Percentiles rank a stretch among this genome's conserved stretches.
These are phyloP conservation scores for Trichomonas vaginalis DNA, from an alignment of 208 protist genomes.

Conservation along the genomic window DNA sequence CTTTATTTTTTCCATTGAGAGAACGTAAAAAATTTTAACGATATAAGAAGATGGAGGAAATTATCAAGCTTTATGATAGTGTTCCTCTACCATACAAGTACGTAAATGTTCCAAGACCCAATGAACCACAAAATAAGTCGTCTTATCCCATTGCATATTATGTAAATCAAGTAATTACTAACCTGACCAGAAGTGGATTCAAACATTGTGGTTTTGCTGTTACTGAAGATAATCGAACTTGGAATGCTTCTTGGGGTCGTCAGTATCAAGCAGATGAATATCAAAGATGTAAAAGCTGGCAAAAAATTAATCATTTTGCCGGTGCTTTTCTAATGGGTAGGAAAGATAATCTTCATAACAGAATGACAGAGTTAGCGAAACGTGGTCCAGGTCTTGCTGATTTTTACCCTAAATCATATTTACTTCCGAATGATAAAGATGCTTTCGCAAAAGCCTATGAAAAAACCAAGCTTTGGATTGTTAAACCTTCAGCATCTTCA, in stretches of 20 bases:
- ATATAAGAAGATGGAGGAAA: not conserved
- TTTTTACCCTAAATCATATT: conserved; percentile 5
- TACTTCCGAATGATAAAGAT: no score
- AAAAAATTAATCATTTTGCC: conserved; percentile 17
- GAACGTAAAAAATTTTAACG: no score
- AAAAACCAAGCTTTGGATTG: not conserved
- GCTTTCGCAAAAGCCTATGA: not conserved
- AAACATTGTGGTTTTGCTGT: not conserved
- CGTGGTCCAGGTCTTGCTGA: not conserved
- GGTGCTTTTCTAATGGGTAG: conserved; percentile 10
- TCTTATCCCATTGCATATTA: not conserved
- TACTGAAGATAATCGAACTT: not conserved
- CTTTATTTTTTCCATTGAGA: no score
- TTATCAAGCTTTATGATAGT: not conserved
- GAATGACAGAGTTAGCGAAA: not conserved
- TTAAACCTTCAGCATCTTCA: not conserved
- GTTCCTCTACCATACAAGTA: not conserved
- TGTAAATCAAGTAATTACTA: not conserved
- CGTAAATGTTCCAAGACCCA: not conserved
- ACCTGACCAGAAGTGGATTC: not conserved
- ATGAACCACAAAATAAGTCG: not conserved
- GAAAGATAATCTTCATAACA: not conserved
- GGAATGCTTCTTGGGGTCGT: not conserved
- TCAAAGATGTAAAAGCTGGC: not conserved
- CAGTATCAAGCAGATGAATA: not conserved